Base-by-base conservation (phyloP, 192 early-diverging fungal species). In the Umbelopsis sp. region DNA sequence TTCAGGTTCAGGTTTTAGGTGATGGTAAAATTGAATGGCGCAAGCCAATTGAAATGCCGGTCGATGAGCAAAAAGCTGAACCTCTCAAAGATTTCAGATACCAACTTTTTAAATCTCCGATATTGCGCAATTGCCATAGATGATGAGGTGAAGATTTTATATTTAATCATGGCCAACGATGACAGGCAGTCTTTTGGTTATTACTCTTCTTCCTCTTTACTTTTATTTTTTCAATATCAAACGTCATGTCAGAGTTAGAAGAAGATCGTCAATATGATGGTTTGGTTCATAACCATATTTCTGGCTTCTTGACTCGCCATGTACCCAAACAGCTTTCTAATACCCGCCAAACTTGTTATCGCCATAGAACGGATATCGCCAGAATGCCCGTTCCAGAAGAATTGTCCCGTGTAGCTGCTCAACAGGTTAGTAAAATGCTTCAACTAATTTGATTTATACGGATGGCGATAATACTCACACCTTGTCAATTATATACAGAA, bases 271-370 rank as follows among this genome's bases (percentile, higher is more conserved):
- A 31, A 62, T 62, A 34, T 31, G 56, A 62, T 17, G 26, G 32
- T 11, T n/a, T 32, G 14, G 31, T 8, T 29, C 24, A 62, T 6
- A 34, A 29, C 25, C 2, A 34, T 6, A 31, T 62, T 20, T 62
- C 56, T 32, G 31, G 16, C 56, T 62, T 62, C 31, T 62, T 62
- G 26, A 62, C 56, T 62, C 56, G 56, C 17, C 56, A 62, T 62
- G 56, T 29, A 17, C 56, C 26, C 10, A 62, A 34, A 34, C 56
- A 62, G 34, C 31, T 29, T 32, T 7, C 56, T 14, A 62, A 31
- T 20, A 26, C 56, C 34, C 56, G 56, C 20, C 56, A 62, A 34
- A 29, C 31, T 1, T 62, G 56, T 62, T 62, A 62, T 62, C 56
- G 56, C 26, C 56, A 62, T 31, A 29, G 56, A 62, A 62, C 56